Evolutionary conservation across 2,329 filamentous ascomycete genomes (phyloP).

Genomic region (Ascochyta rabiei): DNA sequence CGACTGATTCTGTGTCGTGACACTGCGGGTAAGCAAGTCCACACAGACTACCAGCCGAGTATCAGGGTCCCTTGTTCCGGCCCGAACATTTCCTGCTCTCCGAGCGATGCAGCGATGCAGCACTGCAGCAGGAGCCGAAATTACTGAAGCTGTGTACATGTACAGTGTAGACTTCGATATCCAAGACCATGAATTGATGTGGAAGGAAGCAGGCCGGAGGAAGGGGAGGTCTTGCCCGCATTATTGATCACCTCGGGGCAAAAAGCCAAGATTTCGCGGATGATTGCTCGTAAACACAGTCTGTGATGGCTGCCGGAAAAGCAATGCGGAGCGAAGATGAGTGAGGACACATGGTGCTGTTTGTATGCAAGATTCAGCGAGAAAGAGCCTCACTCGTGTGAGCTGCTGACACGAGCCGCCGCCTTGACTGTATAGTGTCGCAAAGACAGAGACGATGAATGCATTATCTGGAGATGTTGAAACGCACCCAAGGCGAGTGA

Average conservation of each 20-base stretch:
- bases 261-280: neutral
- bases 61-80: slow-evolving; percentile 3
- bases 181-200: neutral
- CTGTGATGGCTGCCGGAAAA: neutral
- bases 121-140: slow-evolving; percentile 1
- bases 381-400: neutral
- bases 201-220: too few relatives aligned
- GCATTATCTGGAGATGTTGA: neutral
- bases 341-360: neutral
- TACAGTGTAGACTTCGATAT: neutral
- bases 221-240: neutral
- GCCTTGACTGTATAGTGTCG: neutral
- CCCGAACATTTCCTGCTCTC: slow-evolving; percentile 14
- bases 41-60: neutral
- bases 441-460: neutral
- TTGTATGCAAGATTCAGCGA: neutral
- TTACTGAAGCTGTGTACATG: neutral
- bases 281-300: neutral
- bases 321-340: neutral
- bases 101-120: neutral
- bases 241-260: neutral
- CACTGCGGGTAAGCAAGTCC: slow-evolving; percentile 1
- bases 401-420: neutral
- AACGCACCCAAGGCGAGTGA: slow-evolving; percentile 5
- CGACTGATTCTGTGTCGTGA: neutral